Conservation (phyloP, 768 basidiomycete species). For the Boletus barrowsii region DNA sequence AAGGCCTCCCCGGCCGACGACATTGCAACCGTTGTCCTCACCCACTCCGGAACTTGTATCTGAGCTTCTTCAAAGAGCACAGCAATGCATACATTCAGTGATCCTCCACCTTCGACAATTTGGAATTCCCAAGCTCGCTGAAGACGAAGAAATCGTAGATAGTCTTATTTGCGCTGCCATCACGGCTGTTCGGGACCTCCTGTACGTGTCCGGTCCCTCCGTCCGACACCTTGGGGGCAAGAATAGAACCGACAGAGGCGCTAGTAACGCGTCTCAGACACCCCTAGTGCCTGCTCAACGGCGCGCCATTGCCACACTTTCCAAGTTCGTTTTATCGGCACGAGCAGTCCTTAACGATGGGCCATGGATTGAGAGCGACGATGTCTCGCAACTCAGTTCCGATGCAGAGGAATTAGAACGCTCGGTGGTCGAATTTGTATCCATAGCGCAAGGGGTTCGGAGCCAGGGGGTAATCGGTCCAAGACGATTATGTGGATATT, state of each 20-base stretch:
- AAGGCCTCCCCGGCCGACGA: background rate
- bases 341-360: conserved; percentile 65
- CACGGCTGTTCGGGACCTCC: conserved; percentile 63
- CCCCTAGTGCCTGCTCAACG: conserved; percentile 74
- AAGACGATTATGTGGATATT: conserved; percentile 37
- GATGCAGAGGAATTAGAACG: conserved; percentile 74
- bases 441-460: conserved; percentile 51
- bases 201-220: conserved; percentile 60
- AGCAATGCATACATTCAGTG: conserved; percentile 57
- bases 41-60: conserved; percentile 54
- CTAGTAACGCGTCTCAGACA: conserved; percentile 44
- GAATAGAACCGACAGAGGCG: conserved; percentile 20
- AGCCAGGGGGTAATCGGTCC: conserved; percentile 23
- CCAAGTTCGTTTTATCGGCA: conserved; percentile 81
- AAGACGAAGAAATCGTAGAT: conserved; percentile 59
- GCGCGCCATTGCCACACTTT: conserved; percentile 82
- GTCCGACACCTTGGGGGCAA: conserved; percentile 53
- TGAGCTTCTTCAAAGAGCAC: conserved; percentile 56
- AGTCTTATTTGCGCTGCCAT: conserved; percentile 58
- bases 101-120: conserved; percentile 54
- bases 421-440: conserved; percentile 63
- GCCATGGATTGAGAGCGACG: conserved; percentile 22
- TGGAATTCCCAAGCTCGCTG: conserved; percentile 42
- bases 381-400: conserved; percentile 51
- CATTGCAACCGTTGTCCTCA: conserved; percentile 49